Base-by-base conservation (phyloP, 768 basidiomycete genomes). In the Leccinum broughii region DNA sequence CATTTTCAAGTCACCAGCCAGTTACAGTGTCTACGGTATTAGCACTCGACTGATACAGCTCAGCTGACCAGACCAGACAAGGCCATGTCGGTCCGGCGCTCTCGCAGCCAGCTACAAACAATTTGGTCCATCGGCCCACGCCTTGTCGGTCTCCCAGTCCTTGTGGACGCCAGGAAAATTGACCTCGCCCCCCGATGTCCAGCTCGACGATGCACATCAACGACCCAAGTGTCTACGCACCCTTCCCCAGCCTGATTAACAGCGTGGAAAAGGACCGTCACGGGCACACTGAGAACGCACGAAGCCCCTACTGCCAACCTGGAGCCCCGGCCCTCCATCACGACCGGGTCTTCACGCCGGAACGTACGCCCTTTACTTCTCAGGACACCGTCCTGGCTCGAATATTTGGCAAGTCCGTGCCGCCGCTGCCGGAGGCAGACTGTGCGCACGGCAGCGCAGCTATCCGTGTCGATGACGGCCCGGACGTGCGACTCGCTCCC, bases 311-410 rank as follows among this genome's bases (percentile, higher is more conserved):
- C 62, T 15, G 15, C 54, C 24, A 63, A 58, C 46, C 54, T 50
- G 20, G 63, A 61, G 54, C 51, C 26, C 51, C 41, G 14, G 32
- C 51, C 9, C 39, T 35, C 22, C 58, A 48, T n/a, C 6, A 17
- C 54, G 46, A 57, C 34, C 41, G n/a, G 10, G 37, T 17, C 56
- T 10, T 49, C 34, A 15, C 56, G 3, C 61, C 54, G 13, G 30
- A 62, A 49, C 41, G 30, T 13, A 51, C 56, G 22, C 56, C 66
- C 15, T 71, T 69, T 66, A 87, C 87, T 1, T 86, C 86, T 30
- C 88, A 90, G 66, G 88, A 90, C 72, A 78, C 78, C 24, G 72
- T 85, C 55, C 71, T 90, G 17, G 80, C 83, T 32, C 82, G 82
- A 55, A 75, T 68, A 54, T 55, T 70, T n/a, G 61, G 66, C 50